Base-by-base conservation (phyloP, 1,139 yeast species). In the Debaryomyces coudertii region DNA sequence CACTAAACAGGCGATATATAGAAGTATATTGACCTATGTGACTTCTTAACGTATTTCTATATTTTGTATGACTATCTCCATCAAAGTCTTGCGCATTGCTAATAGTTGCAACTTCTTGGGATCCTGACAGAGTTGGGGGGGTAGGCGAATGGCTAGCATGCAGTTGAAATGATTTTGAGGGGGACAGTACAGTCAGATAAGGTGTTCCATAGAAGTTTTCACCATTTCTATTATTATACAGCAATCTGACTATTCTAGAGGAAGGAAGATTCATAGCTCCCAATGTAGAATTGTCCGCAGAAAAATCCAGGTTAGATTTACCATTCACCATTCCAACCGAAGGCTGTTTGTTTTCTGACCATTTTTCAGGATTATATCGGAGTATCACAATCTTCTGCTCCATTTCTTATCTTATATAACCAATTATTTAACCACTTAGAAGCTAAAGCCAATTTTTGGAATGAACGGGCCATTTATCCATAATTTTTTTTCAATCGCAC, bases 231-330 rank as follows among this genome's bases (percentile, higher is more conserved):
- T 24, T 25, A 37, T 47, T 50, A 33, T 49, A 49, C 16, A 50
- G 55, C 12, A 54, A 42, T 8, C 43, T 48, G 7, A 51, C 52
- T 4, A 51, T 41, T 41, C 47, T 50, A 24, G 54, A 44, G 5
- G 57, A 55, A 14, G 52, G 39, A 8, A 42, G 30, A 38, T 35
- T 27, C 20, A 33, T 25, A 8, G n/a, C 24, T 11, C 24, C 41
- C 34, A 38, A 20, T 8, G 12, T 14, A 23, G 27, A 35, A 35
- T 35, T 24, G 18, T 35, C 20, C 38, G 22, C 16, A 22, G 38
- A 20, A 18, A 33, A 35, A 12, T 14, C 18, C 8, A 24, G 11
- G 2, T 35, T 16, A n/a, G 36, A 33, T n/a, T 24, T 20, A 9
- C 16, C 18, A 23, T 35, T 35, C 20, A n/a, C 8, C 9, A 11